Evolutionary conservation across 2,329 filamentous ascomycete species (phyloP).

Genomic region (Monosporascus sp.): DNA sequence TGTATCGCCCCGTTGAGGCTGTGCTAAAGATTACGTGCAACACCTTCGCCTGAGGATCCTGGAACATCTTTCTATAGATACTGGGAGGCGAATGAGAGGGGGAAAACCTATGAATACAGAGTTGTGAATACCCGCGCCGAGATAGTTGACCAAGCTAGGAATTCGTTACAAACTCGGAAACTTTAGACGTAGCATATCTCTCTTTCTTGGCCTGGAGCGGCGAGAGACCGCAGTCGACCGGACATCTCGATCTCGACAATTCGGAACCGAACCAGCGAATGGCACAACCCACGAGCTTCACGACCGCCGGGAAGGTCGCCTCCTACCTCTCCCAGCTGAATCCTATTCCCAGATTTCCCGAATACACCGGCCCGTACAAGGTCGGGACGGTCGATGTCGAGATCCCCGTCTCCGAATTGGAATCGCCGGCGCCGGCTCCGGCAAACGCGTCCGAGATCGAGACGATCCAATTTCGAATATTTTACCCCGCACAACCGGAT

Average conservation of each 20-base stretch:
- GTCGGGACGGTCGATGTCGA: constrained; percentile 80
- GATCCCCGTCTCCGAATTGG: constrained; percentile 60
- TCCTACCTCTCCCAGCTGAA: constrained; percentile 52
- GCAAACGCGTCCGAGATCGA: constrained; percentile 53
- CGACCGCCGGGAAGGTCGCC: constrained; percentile 34
- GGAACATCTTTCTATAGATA: no score
- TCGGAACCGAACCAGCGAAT: constrained; percentile 6
- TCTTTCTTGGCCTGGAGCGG: not conserved
- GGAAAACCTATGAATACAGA: no score
- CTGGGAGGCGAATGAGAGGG: no score
- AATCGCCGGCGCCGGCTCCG: constrained; percentile 48
- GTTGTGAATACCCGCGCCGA: no score
- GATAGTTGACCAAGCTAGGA: no score
- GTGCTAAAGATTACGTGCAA: not conserved
- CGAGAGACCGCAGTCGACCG: not conserved
- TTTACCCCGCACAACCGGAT: constrained; percentile 63
- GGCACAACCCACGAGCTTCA: constrained; percentile 12
- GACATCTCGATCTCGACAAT: not conserved
- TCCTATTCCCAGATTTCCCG: constrained; percentile 66
- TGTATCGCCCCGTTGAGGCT: not conserved
- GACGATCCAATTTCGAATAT: constrained; percentile 76
- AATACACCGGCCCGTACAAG: constrained; percentile 71
- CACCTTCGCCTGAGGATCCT: not conserved
- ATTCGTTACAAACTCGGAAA: no score
- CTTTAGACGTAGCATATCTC: no score